Evolutionary conservation across 192 early-diverging fungal species (phyloP), one percentile per base, ranked within the genome.

Genomic region (Polychytrium aggregatum): DNA sequence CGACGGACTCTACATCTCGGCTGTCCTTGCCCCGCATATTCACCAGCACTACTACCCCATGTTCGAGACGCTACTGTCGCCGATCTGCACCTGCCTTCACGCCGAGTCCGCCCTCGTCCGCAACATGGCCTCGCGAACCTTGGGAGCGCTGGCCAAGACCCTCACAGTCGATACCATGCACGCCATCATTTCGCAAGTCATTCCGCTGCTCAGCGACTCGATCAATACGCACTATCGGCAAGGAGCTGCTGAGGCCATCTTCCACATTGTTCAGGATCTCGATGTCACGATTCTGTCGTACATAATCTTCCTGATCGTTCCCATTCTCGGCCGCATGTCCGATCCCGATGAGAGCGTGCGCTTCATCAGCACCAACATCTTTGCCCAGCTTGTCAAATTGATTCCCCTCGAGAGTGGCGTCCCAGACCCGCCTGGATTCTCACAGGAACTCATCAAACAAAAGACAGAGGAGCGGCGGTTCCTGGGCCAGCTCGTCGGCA

Each of bases 281-380:
- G 85, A 84, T 31, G 78, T 84, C 38, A 74, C 72, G 49, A 82
- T 96, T 37, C 63, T 99, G 31, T 89, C 96, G 2, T 99, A 96
- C 57, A 85, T 97, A n/a, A 85, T 95, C 11, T 99, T 99, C 57
- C 62, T 99, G 53, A 86, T 99, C 46, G 87, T 96, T 13, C 96
- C 96, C 0, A 79, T 99, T 27, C 77, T 99, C 17, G 87, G 88
- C 26, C 82, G 92, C 9, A 99, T 99, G 90, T 92, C 89, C 48
- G 96, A 99, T 66, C 70, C 79, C 2, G 82, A 99, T 44, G 90
- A 94, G 53, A 68, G 74, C 26, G 85, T 92, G 6, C 83, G 96
- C 20, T 73, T 97, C 29, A 71, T 96, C 1, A 83, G 77, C 48
- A 97, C 96, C 18, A 87, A 87, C 52, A 85, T 85, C 41, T 99